A percentile compares a stretch with the other conserved stretches of the same genome.
Conservation (phyloP, 2,329 filamentous ascomycete genomes). For the Cladophialophora immunda region DNA sequence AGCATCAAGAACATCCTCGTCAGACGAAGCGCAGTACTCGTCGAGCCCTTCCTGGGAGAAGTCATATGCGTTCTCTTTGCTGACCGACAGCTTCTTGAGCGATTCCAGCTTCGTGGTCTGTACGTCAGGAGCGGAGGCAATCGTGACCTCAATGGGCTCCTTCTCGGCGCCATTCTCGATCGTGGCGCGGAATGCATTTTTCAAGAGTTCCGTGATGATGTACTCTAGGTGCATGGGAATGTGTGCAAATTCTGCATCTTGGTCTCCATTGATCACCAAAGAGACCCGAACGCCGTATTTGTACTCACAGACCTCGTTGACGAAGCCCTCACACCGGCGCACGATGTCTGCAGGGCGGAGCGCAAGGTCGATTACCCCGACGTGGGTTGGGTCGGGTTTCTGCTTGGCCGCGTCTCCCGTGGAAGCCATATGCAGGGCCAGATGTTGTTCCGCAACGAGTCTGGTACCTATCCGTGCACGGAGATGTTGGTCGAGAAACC, state of each 20-base stretch:
- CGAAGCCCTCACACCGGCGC: slow-evolving; percentile 84
- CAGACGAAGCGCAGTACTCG: slow-evolving; percentile 38
- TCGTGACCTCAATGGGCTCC: slow-evolving; percentile 89
- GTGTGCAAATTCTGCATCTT: slow-evolving; percentile 88
- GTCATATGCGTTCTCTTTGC: slow-evolving; percentile 37
- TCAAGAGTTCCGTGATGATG: slow-evolving; percentile 93
- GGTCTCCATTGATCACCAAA: slow-evolving; percentile 83
- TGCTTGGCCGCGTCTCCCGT: slow-evolving; percentile 72
- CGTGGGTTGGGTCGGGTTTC: slow-evolving; percentile 68
- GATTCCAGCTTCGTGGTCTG: slow-evolving; percentile 44
- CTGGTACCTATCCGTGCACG: slow-evolving; percentile 93
- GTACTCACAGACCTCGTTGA: slow-evolving; percentile 94
- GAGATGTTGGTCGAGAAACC: slow-evolving; percentile 91
- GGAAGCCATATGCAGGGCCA: slow-evolving; percentile 81
- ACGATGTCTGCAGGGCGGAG: slow-evolving; percentile 83
- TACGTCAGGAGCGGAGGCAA: slow-evolving; percentile 73
- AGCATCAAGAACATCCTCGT: slow-evolving; percentile 33
- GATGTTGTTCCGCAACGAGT: slow-evolving; percentile 94
- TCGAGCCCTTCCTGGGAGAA: slow-evolving; percentile 40
- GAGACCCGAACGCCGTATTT: slow-evolving; percentile 89
- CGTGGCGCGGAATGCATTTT: slow-evolving; percentile 94
- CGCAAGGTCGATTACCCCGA: slow-evolving; percentile 93
- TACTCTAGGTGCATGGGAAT: slow-evolving; percentile 97
- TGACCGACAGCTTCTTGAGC: slow-evolving; percentile 37
- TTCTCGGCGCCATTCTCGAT: slow-evolving; percentile 82